Base-by-base conservation (phyloP, 495 filamentous ascomycete genomes). In the Bathelium albidoporum region DNA sequence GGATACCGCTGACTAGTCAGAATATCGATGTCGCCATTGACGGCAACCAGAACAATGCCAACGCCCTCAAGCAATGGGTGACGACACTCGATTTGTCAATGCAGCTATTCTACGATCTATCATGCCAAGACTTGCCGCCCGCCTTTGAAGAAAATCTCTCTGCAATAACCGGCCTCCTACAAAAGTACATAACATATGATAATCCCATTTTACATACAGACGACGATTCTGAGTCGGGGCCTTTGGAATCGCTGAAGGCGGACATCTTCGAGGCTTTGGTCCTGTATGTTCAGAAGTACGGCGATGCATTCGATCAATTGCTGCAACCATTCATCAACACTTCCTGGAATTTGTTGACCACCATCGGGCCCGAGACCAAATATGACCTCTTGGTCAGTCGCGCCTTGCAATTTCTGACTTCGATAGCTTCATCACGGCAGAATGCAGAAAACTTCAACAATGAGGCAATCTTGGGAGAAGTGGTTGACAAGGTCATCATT, bases 341-440 rank as follows among this genome's bases (percentile, higher is more conserved):
- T 64, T 90, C 90, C 9, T 99, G 95, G 95, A 86, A 83, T 66
- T 80, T 99, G 66, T 80, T 99, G 65, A 96, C 92, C 20, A 85
- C 83, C 3, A 84, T 91, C 63, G 91, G 93, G 0, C 82, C 87
- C 14, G 85, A 96, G 74, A 91, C 89, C 53, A 95, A 96, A 73
- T 94, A 93, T 71, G 95, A 99, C 71, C 89, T 90, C 64, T 79
- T 99, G n/a, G 90, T 95, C 61, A 96, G 94, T 81, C 89, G 88
- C 72, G 91, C 91, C 0, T 78, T 99, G 59, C 87, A 96, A 62
- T 99, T 97, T 75, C 77, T 99, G 72, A 97, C 91, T 1, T 89
- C 91, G 12, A 87, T 96, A 45, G 87, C 91, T 26, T 82, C 84
- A 60, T 88, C 87, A 62, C 76, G 79, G 11, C 78, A 85, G 61